Evolutionary conservation across 2,329 filamentous ascomycete genomes (phyloP).

Genomic region (Alternaria arbusti): DNA sequence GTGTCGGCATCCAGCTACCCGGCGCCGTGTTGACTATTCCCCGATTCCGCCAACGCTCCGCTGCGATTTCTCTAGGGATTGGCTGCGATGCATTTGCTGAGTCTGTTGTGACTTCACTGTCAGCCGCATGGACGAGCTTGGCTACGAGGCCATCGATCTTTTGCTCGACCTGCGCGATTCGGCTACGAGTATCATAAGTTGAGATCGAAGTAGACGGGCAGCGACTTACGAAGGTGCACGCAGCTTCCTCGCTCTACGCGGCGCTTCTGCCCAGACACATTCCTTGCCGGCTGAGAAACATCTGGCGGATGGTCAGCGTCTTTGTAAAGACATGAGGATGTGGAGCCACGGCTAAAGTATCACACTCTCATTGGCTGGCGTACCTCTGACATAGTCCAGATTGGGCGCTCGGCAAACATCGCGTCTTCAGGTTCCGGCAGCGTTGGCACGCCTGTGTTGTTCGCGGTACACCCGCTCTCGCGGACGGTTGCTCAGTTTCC

Average conservation of each 20-base stretch:
- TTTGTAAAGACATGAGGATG: background rate
- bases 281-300: constrained; percentile 35
- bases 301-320: constrained; percentile 18
- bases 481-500: constrained; percentile 23
- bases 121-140: constrained; percentile 29
- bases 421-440: constrained; percentile 43
- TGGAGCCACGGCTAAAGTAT: background rate
- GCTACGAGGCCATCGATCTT: constrained; percentile 46
- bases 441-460: constrained; percentile 43
- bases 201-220: background rate
- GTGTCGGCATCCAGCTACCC: constrained; percentile 37
- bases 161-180: constrained; percentile 45
- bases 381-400: constrained; percentile 41
- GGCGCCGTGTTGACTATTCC: constrained; percentile 16
- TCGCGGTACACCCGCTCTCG: constrained; percentile 20
- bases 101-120: background rate
- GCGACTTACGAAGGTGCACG: constrained; percentile 42
- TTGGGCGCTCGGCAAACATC: constrained; percentile 40
- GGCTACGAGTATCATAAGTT: constrained; percentile 19
- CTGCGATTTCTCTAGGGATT: background rate
- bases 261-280: constrained; percentile 42
- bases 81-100: background rate
- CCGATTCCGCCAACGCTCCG: constrained; percentile 1
- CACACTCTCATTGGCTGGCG: background rate
- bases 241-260: constrained; percentile 32